Conservation (phyloP, 345 rosid genomes). For the Populus alba region DNA sequence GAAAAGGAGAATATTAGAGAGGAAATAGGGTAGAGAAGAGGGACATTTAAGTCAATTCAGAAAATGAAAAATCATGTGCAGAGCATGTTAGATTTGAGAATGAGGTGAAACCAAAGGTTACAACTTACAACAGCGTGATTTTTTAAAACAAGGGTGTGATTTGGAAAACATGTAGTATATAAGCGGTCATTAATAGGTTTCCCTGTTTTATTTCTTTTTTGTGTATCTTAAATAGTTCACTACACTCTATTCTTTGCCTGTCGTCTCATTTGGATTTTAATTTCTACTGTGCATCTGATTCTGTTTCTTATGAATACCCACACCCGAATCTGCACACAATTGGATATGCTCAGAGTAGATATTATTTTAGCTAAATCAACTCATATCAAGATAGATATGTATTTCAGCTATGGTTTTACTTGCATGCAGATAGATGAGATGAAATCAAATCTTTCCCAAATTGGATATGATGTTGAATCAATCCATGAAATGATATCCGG, state of each 20-base stretch:
- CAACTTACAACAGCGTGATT: not conserved
- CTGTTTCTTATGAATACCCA: not conserved
- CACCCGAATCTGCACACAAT: not conserved
- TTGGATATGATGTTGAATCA: slow-evolving; percentile 65
- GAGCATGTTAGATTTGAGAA: not conserved
- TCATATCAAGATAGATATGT: not conserved
- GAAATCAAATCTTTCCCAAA: slow-evolving; percentile 70
- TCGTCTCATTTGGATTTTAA: not conserved
- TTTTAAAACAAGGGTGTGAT: not conserved
- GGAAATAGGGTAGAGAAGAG: not conserved
- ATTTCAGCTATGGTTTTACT: slow-evolving; percentile 5
- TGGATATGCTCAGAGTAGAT: not conserved
- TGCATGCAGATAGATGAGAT: slow-evolving; percentile 61
- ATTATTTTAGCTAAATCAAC: not conserved
- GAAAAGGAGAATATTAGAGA: not conserved
- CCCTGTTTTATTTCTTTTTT: not conserved
- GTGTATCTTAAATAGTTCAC: not conserved
- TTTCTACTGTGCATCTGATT: not conserved
- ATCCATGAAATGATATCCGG: slow-evolving; percentile 73
- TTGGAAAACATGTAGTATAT: not conserved
- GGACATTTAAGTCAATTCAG: not conserved
- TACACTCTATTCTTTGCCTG: not conserved
- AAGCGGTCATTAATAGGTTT: not conserved
- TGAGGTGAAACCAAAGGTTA: not conserved
- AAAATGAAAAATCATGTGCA: not conserved